phyloP scores from a whole-genome alignment of 192 early-diverging fungal species.

The Linnemannia exigua region DNA sequence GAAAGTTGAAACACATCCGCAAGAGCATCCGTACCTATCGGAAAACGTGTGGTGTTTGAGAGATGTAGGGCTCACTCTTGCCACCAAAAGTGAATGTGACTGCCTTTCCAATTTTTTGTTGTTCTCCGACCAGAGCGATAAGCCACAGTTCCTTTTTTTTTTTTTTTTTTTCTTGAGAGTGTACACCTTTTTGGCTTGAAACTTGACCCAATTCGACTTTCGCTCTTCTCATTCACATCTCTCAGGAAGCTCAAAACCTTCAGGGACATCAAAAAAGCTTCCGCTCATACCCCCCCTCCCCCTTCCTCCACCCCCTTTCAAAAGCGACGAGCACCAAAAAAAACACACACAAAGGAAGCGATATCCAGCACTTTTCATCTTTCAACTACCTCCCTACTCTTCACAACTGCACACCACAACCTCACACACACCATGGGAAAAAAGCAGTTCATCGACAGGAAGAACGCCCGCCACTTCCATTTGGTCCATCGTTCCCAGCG shows the following conservation, averaged over 20 bases:
- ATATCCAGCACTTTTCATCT: no score
- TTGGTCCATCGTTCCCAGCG: slow-evolving; percentile 96
- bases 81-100: background rate
- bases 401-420: background rate
- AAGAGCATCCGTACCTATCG: no score
- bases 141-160: background rate
- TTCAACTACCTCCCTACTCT: background rate
- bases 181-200: background rate
- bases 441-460: slow-evolving; percentile 92
- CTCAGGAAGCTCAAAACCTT: background rate
- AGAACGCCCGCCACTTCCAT: slow-evolving; percentile 87
- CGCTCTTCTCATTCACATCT: background rate
- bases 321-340: no score
- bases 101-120: background rate
- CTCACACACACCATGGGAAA: slow-evolving; percentile 61
- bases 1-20: no score
- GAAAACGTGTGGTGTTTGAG: no score
- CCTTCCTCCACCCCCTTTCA: no score
- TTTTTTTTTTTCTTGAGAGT: slow-evolving; percentile 5
- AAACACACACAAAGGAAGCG: no score
- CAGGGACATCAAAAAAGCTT: background rate
- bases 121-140: background rate
- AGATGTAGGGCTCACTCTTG: no score
- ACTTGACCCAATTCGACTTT: background rate
- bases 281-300: no score